phyloP scores from a whole-genome alignment of 129 eudicot genomes.

The Tagetes erecta region DNA sequence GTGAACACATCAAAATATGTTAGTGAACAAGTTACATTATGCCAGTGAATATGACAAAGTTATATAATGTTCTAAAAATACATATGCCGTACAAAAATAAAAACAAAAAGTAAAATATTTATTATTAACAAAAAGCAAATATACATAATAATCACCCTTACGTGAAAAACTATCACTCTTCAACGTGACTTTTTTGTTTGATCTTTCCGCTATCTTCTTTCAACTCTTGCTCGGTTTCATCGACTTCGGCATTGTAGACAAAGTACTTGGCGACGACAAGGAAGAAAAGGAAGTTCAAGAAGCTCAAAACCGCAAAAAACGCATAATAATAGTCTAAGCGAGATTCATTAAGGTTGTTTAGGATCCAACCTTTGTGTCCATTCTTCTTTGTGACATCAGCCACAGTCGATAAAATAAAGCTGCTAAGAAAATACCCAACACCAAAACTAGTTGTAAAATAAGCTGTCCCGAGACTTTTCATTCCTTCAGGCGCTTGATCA shows the following conservation, averaged over 20 bases:
- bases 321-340: constrained; percentile 64
- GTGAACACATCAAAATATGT: no score
- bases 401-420: constrained; percentile 52
- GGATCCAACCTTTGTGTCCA: constrained; percentile 59
- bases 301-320: constrained; percentile 49
- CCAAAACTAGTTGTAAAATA: constrained; percentile 55
- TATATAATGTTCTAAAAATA: not conserved
- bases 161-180: not conserved
- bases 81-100: not conserved
- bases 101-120: not conserved
- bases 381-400: constrained; percentile 51
- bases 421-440: constrained; percentile 58
- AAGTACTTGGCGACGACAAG: constrained; percentile 44
- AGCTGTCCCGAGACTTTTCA: constrained; percentile 81
- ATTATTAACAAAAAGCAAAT: not conserved
- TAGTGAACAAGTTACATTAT: no score
- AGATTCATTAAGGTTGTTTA: constrained; percentile 53
- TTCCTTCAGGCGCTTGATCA: constrained; percentile 81
- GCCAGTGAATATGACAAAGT: not conserved
- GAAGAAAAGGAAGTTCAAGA: constrained; percentile 53
- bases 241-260: constrained; percentile 40
- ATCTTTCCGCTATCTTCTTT: constrained; percentile 25
- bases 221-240: constrained; percentile 25
- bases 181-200: constrained; percentile 23
- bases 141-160: not conserved